phyloP scores from a whole-genome alignment of 73 alveolate species.

The Uronychia setigera region DNA sequence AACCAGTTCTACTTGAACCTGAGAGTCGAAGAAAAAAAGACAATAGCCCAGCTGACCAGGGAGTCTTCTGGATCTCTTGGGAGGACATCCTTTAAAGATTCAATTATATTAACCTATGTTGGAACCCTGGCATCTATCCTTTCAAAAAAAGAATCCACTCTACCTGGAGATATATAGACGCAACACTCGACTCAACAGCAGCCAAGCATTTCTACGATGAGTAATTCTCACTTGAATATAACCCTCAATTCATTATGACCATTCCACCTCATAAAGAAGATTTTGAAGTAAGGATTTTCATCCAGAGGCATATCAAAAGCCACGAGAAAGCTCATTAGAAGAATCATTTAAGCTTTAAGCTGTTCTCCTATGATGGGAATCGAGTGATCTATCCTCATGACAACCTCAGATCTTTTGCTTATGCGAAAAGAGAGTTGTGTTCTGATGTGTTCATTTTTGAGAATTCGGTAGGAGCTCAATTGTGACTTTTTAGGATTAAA shows the following conservation, averaged over 20 bases:
- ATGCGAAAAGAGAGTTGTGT: conserved; percentile 19
- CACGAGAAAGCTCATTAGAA: conserved; percentile 3
- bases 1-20: conserved; percentile 9
- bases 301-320: conserved; percentile 24
- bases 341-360: conserved; percentile 9
- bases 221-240: conserved; percentile 14
- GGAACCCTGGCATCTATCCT: conserved; percentile 47
- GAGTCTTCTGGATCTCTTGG: conserved; percentile 40
- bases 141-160: conserved; percentile 22
- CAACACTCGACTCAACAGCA: too few relatives aligned
- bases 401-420: conserved; percentile 14
- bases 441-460: conserved; percentile 51
- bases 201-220: neutral
- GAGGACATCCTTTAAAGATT: conserved; percentile 16
- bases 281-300: conserved; percentile 41
- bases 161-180: conserved; percentile 11
- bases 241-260: conserved; percentile 27
- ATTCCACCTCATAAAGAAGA: conserved; percentile 49
- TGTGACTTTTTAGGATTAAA: neutral
- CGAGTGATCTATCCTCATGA: conserved; percentile 40
- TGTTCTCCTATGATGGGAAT: conserved; percentile 43
- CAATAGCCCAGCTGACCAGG: too few relatives aligned
- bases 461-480: conserved; percentile 21
- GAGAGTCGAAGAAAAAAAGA: conserved; percentile 3
- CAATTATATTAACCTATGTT: conserved; percentile 28